Conservation (phyloP, 192 early-diverging fungal genomes). For the Podila clonocystis region DNA sequence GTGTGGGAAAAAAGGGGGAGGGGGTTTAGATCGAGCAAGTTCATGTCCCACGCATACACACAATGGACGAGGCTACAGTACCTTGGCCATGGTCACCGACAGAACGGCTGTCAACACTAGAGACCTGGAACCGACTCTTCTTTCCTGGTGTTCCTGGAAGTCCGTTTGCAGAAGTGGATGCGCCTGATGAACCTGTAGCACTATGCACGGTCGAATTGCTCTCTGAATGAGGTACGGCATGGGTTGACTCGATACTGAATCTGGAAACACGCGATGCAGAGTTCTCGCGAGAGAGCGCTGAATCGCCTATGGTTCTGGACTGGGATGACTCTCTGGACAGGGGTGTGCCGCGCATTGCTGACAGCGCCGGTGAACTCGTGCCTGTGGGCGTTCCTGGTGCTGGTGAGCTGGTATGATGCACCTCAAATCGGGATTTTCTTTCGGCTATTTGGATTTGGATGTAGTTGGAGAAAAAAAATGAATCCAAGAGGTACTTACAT, state of each 20-base stretch:
- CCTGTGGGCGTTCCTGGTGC: slow-evolving; percentile 7
- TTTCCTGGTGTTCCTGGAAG: slow-evolving; percentile 13
- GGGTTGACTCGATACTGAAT: slow-evolving; percentile 28
- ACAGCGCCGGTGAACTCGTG: slow-evolving; percentile 3
- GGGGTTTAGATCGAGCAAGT: too few relatives aligned
- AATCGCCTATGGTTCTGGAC: slow-evolving; percentile 10
- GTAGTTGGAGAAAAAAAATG: neutral
- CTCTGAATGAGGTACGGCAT: neutral
- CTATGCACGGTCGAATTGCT: slow-evolving; percentile 1
- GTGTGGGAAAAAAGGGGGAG: neutral
- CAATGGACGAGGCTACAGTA: neutral
- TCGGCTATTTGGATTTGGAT: slow-evolving; percentile 15
- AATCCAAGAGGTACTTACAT: neutral
- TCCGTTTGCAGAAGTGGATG: slow-evolving; percentile 9
- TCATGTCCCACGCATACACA: too few relatives aligned
- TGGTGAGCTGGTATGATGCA: slow-evolving; percentile 18
- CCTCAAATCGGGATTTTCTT: slow-evolving; percentile 52
- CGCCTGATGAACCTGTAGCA: slow-evolving; percentile 8
- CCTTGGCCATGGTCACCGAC: slow-evolving; percentile 4
- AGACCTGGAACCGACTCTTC: slow-evolving; percentile 44
- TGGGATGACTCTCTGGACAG: slow-evolving; percentile 26
- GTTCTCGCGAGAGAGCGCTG: slow-evolving; percentile 28
- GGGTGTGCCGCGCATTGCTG: slow-evolving; percentile 12
- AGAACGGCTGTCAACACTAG: slow-evolving; percentile 27
- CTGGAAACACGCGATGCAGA: slow-evolving; percentile 20